phyloP scores from a whole-genome alignment of 2,329 filamentous ascomycete species.

The Nemania abortiva region DNA sequence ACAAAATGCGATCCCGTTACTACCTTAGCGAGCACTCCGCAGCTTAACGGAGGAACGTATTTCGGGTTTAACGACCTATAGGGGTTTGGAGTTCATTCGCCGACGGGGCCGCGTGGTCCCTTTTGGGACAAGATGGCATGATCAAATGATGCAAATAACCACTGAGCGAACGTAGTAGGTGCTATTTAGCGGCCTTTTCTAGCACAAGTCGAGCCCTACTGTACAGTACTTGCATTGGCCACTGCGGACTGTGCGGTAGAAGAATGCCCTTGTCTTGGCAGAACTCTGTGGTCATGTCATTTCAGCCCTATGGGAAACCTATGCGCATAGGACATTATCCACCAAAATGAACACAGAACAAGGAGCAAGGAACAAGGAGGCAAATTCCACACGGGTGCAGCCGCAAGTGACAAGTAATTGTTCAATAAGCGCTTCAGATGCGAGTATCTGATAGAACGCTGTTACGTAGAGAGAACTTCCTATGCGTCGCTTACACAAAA shows the following conservation, averaged over 20 bases:
- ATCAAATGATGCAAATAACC: constrained; percentile 10
- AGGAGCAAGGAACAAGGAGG: not conserved
- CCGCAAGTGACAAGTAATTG: not conserved
- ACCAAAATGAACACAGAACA: not conserved
- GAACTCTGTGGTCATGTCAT: constrained; percentile 37
- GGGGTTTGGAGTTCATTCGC: constrained; percentile 30
- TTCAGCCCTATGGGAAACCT: constrained; percentile 47
- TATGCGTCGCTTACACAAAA: not conserved
- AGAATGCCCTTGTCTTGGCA: constrained; percentile 29
- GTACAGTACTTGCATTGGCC: not conserved
- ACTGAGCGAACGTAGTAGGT: not conserved
- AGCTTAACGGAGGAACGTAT: constrained; percentile 16
- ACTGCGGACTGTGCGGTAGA: constrained; percentile 17
- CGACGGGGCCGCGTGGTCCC: constrained; percentile 32
- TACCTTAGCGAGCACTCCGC: constrained; percentile 22
- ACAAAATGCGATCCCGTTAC: constrained; percentile 38
- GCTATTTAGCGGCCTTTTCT: constrained; percentile 1
- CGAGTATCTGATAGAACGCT: not conserved
- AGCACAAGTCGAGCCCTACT: constrained; percentile 5
- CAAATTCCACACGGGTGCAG: constrained; percentile 3
- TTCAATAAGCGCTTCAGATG: not conserved
- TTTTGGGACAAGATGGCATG: constrained; percentile 8
- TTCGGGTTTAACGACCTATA: constrained; percentile 30
- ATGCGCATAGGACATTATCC: constrained; percentile 5
- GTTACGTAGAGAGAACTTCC: not conserved